A percentile compares a stretch with the other conserved stretches of the same genome.
Conservation (phyloP, 257 asterid species). For the Fraxinus excelsior region DNA sequence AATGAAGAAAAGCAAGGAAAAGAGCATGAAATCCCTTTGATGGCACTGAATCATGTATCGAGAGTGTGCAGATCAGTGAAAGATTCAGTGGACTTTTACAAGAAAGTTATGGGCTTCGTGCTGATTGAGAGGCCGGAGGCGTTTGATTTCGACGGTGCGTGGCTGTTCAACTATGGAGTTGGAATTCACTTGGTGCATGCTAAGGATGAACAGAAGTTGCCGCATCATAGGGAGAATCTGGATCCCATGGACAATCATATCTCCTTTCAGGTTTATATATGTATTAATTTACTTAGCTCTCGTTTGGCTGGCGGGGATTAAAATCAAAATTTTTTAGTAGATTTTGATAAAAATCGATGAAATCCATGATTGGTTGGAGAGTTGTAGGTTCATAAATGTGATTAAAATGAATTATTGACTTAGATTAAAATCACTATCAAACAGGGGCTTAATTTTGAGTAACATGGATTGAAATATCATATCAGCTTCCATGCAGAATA, state of each 20-base stretch:
- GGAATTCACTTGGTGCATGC: slow-evolving; percentile 69
- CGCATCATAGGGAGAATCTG: slow-evolving; percentile 38
- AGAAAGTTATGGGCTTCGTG: slow-evolving; percentile 61
- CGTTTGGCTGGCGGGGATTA: no score
- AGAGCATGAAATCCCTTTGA: slow-evolving; percentile 35
- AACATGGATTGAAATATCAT: no score
- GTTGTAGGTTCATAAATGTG: no score
- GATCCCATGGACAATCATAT: slow-evolving; percentile 80
- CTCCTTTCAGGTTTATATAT: slow-evolving; percentile 52
- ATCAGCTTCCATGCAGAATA: no score
- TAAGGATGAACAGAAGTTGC: slow-evolving; percentile 45
- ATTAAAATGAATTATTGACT: no score
- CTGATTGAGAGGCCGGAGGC: slow-evolving; percentile 60
- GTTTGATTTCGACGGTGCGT: slow-evolving; percentile 70
- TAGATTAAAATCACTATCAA: no score
- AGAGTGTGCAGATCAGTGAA: slow-evolving; percentile 60
- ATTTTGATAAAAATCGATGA: no score
- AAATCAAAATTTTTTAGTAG: no score
- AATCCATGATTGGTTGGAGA: no score
- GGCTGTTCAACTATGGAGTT: slow-evolving; percentile 85
- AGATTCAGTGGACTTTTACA: slow-evolving; percentile 61
- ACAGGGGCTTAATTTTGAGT: no score
- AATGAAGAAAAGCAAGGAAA: neutral
- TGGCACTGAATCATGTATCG: slow-evolving; percentile 77
- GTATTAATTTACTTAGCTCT: neutral